Base-by-base conservation (phyloP, 75 land plant species). In the Isoetes taiwanensis region DNA sequence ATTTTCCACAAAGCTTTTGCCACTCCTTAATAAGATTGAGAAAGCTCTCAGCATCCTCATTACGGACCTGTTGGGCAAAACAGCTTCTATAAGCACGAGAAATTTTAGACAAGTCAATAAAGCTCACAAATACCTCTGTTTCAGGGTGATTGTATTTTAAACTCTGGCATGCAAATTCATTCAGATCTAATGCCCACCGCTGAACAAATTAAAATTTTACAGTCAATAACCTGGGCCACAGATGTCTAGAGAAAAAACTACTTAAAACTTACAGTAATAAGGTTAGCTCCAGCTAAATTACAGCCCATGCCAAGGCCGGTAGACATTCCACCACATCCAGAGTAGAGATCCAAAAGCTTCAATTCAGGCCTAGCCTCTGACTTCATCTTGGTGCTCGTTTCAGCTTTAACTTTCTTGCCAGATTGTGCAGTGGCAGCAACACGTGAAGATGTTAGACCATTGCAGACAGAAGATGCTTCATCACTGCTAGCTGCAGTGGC, bases 251-350 rank as follows among this genome's bases (percentile, higher is more conserved):
- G n/a, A n/a, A 37, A 37, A 37, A 48, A 48, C 12, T 19, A 10
- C 8, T 48, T 48, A 10, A 48, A 48, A 74, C 69, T 65, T 72
- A 81, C 99, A 34, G 96, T 79, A 11, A 75, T 76, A 41, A 94
- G 78, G 38, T 85, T 61, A 8, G 76, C 52, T 6, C 82, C 78
- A 28, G 81, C 70, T 31, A 76, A 42, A 21, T 71, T 76, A 56
- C 82, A 75, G 43, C 99, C 99, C 48, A 78, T 42, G 56, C 82
- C 78, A 30, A 94, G 50, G 0, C 99, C 99, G 53, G 91, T 94
- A 32, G 96, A 89, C 99, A 94, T 94, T 32, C 78, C 99, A 46
- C 99, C 99, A 80, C 99, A 94, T 12, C 99, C 99, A 59, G 81
- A 73, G 62, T 82, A 94, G 23, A 94, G 53, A 69, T 94, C 99